Base-by-base conservation (phyloP, 495 filamentous ascomycete genomes). In the Elasticomyces elasticus region DNA sequence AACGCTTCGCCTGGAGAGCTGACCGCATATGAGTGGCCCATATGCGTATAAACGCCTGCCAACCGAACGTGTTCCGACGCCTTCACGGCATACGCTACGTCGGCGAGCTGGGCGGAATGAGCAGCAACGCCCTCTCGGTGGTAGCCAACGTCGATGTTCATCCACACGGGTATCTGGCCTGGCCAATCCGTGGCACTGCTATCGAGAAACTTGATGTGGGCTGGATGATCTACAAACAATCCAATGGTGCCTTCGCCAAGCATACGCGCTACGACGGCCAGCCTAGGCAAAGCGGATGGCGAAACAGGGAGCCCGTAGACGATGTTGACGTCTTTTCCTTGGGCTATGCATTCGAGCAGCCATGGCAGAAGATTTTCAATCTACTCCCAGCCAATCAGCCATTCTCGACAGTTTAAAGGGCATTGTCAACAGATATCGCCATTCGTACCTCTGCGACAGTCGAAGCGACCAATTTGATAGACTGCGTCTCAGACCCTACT, bases 71-170 rank as follows among this genome's bases (percentile, higher is more conserved):
- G 41, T 0, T 75, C 62, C 1, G 74, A 71, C 2, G 71, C 69
- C 15, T 49, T 56, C 0, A 83, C 64, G 1, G 78, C 64, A 26
- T 70, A 72, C 33, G 72, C 64, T 17, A 89, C 64, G 0, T 64
- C 60, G 0, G 65, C 59, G 56, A 83, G 80, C 10, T 68, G 69
- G 1, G 73, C 55, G 0, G 77, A 77, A n/a, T 66, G 46, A 0
- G 79, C 74, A 0, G 70, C 55, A 0, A 90, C 69, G 25, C 89
- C 89, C 0, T 87, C 87, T 3, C 89, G 84, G 64, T 81, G 77
- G 66, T 82, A 82, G 15, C 85, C 85, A 11, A 83, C 81, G 66
- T 95, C 86, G 13, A 94, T 76, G 55, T 92, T 94, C 58, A 92
- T 67, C 63, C 83, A 90, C 38, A 86, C 43, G 27, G 54, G 26